A percentile compares a stretch with the other conserved stretches of the same genome.
phyloP scores from a whole-genome alignment of 108 stramenopile species.

The Pseudonitzschia multiseries region DNA sequence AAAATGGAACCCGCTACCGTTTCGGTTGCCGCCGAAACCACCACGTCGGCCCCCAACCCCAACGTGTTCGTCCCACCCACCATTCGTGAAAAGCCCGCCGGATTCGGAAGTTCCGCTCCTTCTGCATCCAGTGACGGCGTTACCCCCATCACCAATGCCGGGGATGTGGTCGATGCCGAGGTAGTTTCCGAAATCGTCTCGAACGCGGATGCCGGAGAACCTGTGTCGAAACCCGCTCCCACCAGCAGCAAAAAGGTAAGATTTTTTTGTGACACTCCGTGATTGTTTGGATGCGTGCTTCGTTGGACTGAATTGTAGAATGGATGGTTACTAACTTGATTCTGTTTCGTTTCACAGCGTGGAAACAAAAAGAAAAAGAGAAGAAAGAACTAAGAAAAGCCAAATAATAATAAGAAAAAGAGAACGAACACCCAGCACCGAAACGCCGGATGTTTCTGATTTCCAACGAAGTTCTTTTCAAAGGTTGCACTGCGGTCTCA shows the following conservation, averaged over 20 bases:
- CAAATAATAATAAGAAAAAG: not conserved
- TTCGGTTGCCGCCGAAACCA: slow-evolving; percentile 22
- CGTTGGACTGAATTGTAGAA: too few species aligned
- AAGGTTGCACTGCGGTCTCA: not conserved
- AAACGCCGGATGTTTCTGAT: not conserved
- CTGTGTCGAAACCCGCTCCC: not conserved
- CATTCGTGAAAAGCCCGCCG: slow-evolving; percentile 76
- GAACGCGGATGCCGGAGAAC: slow-evolving; percentile 17
- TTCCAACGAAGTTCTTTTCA: not conserved
- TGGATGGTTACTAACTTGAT: not conserved
- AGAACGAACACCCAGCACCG: not conserved
- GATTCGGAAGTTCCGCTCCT: slow-evolving; percentile 44
- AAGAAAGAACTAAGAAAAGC: slow-evolving; percentile 36
- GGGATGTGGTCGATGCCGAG: slow-evolving; percentile 47
- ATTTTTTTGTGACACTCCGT: not conserved
- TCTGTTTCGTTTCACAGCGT: not conserved
- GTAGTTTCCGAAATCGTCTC: not conserved
- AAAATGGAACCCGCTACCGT: slow-evolving; percentile 38
- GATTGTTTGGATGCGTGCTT: too few species aligned
- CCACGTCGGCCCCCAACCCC: slow-evolving; percentile 32
- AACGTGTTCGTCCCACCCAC: slow-evolving; percentile 73
- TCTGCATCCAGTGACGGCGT: slow-evolving; percentile 28
- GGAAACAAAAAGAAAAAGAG: slow-evolving; percentile 51
- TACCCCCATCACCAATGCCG: slow-evolving; percentile 44
- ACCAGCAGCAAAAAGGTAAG: slow-evolving; percentile 4